A percentile compares a stretch with the other conserved stretches of the same genome.
These are phyloP conservation scores for Cicer arietinum DNA, from an alignment of 306 rosid species.

Conservation along the genomic window DNA sequence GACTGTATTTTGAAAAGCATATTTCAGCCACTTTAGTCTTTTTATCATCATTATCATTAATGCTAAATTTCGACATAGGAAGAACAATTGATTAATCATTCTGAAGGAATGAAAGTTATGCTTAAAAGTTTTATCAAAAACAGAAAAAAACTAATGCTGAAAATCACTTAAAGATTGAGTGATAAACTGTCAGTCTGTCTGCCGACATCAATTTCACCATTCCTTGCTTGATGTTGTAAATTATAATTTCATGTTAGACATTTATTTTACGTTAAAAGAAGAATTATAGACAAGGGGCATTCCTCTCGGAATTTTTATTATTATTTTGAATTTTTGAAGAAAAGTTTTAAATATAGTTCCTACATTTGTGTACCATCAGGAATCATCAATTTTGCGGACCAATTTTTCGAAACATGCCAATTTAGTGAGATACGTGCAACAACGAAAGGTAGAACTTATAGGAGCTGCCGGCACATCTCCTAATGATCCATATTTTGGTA, in stretches of 20 bases:
- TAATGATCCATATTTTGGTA: conserved; percentile 52
- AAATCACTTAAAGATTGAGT: not conserved
- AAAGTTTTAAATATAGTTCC: conserved; percentile 31
- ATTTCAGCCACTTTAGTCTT: not conserved
- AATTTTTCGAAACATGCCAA: conserved; percentile 77
- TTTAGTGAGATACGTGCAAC: conserved; percentile 74
- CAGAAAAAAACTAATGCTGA: not conserved
- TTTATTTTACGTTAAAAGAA: too few species aligned
- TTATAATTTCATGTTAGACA: not conserved
- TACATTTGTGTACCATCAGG: conserved; percentile 62
- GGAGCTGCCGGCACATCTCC: conserved; percentile 56
- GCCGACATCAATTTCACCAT: not conserved
- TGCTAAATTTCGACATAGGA: not conserved
- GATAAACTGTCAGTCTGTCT: conserved; percentile 9
- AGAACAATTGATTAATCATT: not conserved
- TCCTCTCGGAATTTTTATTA: too few species aligned
- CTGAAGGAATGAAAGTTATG: not conserved
- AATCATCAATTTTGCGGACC: conserved; percentile 70
- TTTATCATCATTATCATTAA: not conserved
- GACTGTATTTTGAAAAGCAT: not conserved
- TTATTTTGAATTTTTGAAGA: not conserved
- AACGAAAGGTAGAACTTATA: conserved; percentile 58
- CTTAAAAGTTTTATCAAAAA: not conserved
- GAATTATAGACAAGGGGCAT: not conserved
- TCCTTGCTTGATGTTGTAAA: too few species aligned